Percentiles rank a stretch among this genome's conserved stretches.
These are phyloP conservation scores for Diaporthe sp. DNA, from an alignment of 2,329 filamentous ascomycete species.

Conservation along the genomic window DNA sequence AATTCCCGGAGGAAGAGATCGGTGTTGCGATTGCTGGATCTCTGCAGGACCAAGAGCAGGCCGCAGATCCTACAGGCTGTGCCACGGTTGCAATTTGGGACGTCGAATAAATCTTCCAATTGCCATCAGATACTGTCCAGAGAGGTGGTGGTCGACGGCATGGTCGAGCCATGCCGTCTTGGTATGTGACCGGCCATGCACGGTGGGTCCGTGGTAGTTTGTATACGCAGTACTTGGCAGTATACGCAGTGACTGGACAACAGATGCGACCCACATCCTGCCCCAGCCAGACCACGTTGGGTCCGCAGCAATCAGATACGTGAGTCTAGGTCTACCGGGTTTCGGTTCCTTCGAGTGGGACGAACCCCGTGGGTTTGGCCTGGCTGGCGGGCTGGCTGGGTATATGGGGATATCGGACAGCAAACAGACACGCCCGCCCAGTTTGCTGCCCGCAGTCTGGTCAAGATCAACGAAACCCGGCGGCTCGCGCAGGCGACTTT, in stretches of 20 bases:
- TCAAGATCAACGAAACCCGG: not conserved
- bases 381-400: slow-evolving; percentile 7
- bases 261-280: slow-evolving; percentile 9
- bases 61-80: slow-evolving; percentile 11
- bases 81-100: slow-evolving; percentile 7
- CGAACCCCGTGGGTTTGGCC: slow-evolving; percentile 17
- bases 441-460: not conserved
- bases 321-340: slow-evolving; percentile 19
- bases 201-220: not conserved
- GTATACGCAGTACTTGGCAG: not conserved
- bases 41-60: slow-evolving; percentile 24
- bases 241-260: not conserved
- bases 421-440: not conserved
- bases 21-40: not conserved
- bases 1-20: slow-evolving; percentile 18
- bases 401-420: slow-evolving; percentile 11
- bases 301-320: slow-evolving; percentile 1
- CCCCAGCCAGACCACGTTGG: slow-evolving; percentile 18
- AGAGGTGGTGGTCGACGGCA: not conserved
- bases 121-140: not conserved
- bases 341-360: slow-evolving; percentile 25
- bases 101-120: not conserved
- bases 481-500: not conserved
- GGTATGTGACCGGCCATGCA: slow-evolving; percentile 3
- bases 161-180: slow-evolving; percentile 14